Base-by-base conservation (phyloP, 495 filamentous ascomycete species). In the Hypoxylon subgilvum region DNA sequence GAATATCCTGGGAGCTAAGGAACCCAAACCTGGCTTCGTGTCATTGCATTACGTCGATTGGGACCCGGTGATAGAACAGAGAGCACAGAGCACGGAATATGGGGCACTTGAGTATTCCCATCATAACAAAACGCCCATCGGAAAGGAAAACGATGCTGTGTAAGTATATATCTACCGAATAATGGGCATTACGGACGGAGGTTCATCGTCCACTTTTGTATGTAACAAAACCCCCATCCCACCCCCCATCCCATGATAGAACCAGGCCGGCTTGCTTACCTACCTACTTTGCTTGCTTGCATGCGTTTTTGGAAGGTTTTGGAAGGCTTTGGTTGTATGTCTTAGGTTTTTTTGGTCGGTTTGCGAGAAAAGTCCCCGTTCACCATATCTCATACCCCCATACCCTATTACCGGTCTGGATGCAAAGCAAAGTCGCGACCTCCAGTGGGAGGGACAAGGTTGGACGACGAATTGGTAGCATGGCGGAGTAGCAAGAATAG, bases 81-180 rank as follows among this genome's bases (percentile, higher is more conserved):
- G 25, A n/a, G n/a, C n/a, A 25, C 19, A 23, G 19, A 41, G 39
- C 13, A 18, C 34, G 5, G 2, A 14, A 32, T 14, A n/a, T 9
- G 6, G 2, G 12, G 6, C 43, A 32, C 28, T 46, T 46, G 43
- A 30, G 27, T 7, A 43, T 43, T 34, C 21, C 17, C 27, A n/a
- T n/a, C n/a, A n/a, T n/a, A 36, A 35, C 35, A 1, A 48, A 1
- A 32, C 43, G 9, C 12, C 4, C 30, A 36, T 17, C 18, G 14
- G 31, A 31, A 23, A 35, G 19, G 17, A 32, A 8, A 32, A 19
- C n/a, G 13, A 22, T 4, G 44, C 13, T 49, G 50, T 61, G 51
- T 55, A 56, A 55, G 47, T 62, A 62, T 62, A 56, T 62, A 62
- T 42, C 45, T 41, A 53, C 43, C 39, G 36, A 22, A 9, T 54